Conservation (phyloP, 805 yeast genomes). For the Ogataea philodendri region DNA sequence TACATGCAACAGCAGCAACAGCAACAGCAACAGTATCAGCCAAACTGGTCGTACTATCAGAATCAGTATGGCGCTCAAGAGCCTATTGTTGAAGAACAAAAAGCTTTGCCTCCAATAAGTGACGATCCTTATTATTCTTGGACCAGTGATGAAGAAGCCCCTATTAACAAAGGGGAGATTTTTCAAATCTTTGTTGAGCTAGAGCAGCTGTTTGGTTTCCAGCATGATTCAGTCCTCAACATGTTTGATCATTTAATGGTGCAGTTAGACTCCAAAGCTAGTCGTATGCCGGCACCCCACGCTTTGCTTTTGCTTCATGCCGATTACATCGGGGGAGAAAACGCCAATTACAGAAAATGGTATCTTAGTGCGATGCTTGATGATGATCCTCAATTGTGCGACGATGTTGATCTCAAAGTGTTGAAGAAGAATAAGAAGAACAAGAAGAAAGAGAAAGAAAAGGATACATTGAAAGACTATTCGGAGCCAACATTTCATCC, state of each 20-base stretch:
- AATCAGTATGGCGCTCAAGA: constrained; percentile 12
- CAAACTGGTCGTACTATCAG: constrained; percentile 13
- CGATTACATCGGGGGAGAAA: constrained; percentile 89
- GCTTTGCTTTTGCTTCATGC: constrained; percentile 81
- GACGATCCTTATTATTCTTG: constrained; percentile 53
- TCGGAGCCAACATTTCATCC: constrained; percentile 26
- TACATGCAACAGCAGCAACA: constrained; percentile 15
- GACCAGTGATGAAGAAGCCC: constrained; percentile 63
- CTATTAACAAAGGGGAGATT: constrained; percentile 69
- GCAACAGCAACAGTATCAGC: constrained; percentile 15
- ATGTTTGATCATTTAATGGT: constrained; percentile 79
- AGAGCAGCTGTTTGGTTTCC: constrained; percentile 76
- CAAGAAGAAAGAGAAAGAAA: constrained; percentile 44
- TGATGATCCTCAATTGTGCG: constrained; percentile 60
- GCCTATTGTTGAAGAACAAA: constrained; percentile 14
- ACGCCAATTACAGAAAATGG: constrained; percentile 89
- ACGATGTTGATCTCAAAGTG: constrained; percentile 59
- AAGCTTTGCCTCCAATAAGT: constrained; percentile 17
- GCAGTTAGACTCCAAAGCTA: constrained; percentile 81
- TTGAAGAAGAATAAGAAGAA: constrained; percentile 62
- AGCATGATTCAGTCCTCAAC: constrained; percentile 70
- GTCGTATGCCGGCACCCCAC: constrained; percentile 66
- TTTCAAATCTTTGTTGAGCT: constrained; percentile 56
- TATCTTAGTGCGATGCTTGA: constrained; percentile 82
- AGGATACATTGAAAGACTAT: constrained; percentile 13